Evolutionary conservation across 2,329 filamentous ascomycete genomes (phyloP), one percentile per base, ranked within the genome.

Genomic region (Pseudocercospora crystallina): DNA sequence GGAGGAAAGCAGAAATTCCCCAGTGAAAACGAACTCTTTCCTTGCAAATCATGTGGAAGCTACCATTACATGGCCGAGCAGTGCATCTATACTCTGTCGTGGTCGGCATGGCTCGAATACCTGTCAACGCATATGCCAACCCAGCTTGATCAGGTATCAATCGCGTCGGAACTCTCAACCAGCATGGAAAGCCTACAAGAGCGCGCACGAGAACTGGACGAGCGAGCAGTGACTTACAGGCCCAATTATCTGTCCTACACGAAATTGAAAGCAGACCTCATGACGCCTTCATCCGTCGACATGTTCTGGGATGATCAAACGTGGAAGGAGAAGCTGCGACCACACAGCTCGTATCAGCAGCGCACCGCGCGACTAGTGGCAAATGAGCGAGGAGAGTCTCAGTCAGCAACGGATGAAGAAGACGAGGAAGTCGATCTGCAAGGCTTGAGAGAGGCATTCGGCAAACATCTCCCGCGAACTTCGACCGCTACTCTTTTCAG

Each of bases 51-150:
- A 11, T 49, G 38, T 14, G 34, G 32, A 17, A 34, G 38, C 2
- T 49, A 36, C n/a, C 46, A 49, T 29, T 49, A 49, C 35, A 30
- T 37, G 17, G 20, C 20, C 20, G 15, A 39, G 1, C 12, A 42
- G 10, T 48, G 45, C 26, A 42, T 48, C 8, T 48, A 48, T n/a
- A 42, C 17, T 26, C 20, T 49, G 2, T 31, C 38, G n/a, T 48
- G 31, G 46, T 35, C 46, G 10, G 31, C 41, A 29, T 49, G 46
- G 38, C 39, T 49, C 10, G 32, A 49, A 13, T 49, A 49, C 17
- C 46, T 42, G 9, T 32, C 32, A 2, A 20, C n/a, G 5, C 26
- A 48, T 26, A 48, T 48, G 45, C 45, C 45, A 15, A 48, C 36
- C 45, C 36, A 48, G 14, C 30, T 39, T 14, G 36, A 42, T 17